A percentile compares a stretch with the other conserved stretches of the same genome.
phyloP scores from a whole-genome alignment of 495 filamentous ascomycete genomes.

The Podospora pseudopauciseta region DNA sequence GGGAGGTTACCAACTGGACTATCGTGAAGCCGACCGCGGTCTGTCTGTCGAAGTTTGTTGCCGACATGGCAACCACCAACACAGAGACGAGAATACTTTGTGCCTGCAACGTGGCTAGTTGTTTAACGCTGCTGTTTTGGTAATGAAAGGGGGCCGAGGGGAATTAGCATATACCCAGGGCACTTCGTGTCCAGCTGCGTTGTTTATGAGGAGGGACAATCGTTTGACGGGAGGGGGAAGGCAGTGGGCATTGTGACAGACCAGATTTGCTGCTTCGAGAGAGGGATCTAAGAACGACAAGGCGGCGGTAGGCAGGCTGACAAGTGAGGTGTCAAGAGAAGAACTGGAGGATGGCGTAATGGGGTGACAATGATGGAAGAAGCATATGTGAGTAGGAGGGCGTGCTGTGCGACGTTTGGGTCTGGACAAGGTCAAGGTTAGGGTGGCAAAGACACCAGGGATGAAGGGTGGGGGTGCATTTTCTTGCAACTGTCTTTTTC shows the following conservation, averaged over 20 bases:
- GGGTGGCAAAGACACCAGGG: not conserved
- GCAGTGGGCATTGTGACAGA: not conserved
- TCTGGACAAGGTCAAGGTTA: not conserved
- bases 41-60: not conserved
- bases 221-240: not conserved
- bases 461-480: not conserved
- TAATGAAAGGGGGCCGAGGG: not conserved
- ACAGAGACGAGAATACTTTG: not conserved
- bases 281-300: not conserved
- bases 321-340: too few species aligned
- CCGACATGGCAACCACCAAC: not conserved
- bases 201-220: not conserved
- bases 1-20: not conserved
- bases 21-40: not conserved
- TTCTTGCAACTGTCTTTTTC: not conserved
- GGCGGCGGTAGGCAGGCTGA: too few species aligned
- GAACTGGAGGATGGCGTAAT: not conserved
- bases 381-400: not conserved
- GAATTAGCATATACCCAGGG: not conserved
- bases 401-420: not conserved
- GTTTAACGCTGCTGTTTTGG: not conserved
- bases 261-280: not conserved
- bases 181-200: not conserved
- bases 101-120: not conserved
- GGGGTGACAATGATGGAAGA: not conserved